phyloP scores from a whole-genome alignment of 2,329 filamentous ascomycete species.

The Coleophoma crateriformis region DNA sequence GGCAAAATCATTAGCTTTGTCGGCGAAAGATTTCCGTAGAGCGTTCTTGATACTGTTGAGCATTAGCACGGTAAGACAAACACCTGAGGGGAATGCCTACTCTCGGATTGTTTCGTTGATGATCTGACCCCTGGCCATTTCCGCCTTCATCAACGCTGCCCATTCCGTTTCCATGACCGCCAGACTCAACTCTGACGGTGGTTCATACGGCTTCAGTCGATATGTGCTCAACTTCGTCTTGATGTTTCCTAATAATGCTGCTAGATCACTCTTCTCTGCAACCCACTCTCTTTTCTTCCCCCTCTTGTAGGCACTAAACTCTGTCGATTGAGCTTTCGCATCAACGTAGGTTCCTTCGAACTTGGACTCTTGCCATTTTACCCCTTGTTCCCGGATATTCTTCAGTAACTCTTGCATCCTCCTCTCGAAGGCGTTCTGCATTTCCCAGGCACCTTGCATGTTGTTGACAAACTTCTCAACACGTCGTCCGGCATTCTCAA shows the following conservation, averaged over 20 bases:
- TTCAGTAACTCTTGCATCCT: slow-evolving; percentile 80
- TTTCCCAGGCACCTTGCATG: slow-evolving; percentile 99
- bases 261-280: slow-evolving; percentile 92
- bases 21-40: slow-evolving; percentile 85
- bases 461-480: slow-evolving; percentile 99
- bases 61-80: slow-evolving; percentile 23
- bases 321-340: slow-evolving; percentile 77
- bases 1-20: slow-evolving; percentile 98
- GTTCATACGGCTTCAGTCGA: slow-evolving; percentile 82
- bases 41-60: slow-evolving; percentile 79
- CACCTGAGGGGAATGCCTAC: slow-evolving; percentile 38
- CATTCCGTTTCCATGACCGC: slow-evolving; percentile 81
- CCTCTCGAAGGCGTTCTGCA: slow-evolving; percentile 94
- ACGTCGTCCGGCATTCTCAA: slow-evolving; percentile 91
- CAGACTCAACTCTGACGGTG: slow-evolving; percentile 75
- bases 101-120: slow-evolving; percentile 99
- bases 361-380: slow-evolving; percentile 70
- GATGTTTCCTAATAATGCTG: slow-evolving; percentile 91
- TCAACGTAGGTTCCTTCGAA: slow-evolving; percentile 92
- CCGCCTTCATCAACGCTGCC: slow-evolving; percentile 71
- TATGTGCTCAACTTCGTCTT: slow-evolving; percentile 98
- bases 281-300: slow-evolving; percentile 93
- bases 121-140: slow-evolving; percentile 82
- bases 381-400: slow-evolving; percentile 67
- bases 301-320: slow-evolving; percentile 86